Conservation (phyloP, 805 yeast genomes). For the Wickerhamomyces strasburgensis region DNA sequence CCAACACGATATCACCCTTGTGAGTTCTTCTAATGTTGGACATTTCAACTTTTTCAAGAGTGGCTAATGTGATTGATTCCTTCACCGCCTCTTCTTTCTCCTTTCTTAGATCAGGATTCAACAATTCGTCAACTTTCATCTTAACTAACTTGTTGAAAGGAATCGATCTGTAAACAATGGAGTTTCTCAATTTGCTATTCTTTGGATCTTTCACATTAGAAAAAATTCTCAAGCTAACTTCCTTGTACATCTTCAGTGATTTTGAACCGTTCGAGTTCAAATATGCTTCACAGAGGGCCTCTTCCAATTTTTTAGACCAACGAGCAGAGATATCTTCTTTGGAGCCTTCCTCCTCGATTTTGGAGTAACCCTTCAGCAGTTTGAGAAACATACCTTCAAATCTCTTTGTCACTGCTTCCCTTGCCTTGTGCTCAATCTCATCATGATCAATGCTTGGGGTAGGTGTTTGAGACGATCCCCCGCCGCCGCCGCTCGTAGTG, state of each 20-base stretch:
- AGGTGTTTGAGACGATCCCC: too few species aligned
- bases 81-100: slow-evolving; percentile 68
- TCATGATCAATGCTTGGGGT: slow-evolving; percentile 2
- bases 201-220: slow-evolving; percentile 53
- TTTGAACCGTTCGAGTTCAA: slow-evolving; percentile 24
- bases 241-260: slow-evolving; percentile 41
- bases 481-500: too few species aligned
- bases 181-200: slow-evolving; percentile 53
- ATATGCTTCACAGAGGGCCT: slow-evolving; percentile 38
- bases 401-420: slow-evolving; percentile 43
- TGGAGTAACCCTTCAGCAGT: slow-evolving; percentile 29
- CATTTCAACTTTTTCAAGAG: slow-evolving; percentile 52
- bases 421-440: slow-evolving; percentile 19
- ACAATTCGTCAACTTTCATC: slow-evolving; percentile 68
- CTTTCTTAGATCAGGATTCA: slow-evolving; percentile 67
- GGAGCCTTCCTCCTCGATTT: slow-evolving; percentile 25
- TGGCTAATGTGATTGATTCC: slow-evolving; percentile 63
- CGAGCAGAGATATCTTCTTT: slow-evolving; percentile 32
- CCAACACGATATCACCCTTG: slow-evolving; percentile 83
- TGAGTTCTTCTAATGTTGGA: slow-evolving; percentile 77
- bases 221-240: slow-evolving; percentile 62
- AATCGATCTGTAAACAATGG: slow-evolving; percentile 50
- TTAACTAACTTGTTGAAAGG: slow-evolving; percentile 54
- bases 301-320: slow-evolving; percentile 51
- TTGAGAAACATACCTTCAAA: slow-evolving; percentile 42